These are phyloP conservation scores for Pseudogymnoascus destructans DNA, from an alignment of 2,329 filamentous ascomycete species.

Conservation along the genomic window DNA sequence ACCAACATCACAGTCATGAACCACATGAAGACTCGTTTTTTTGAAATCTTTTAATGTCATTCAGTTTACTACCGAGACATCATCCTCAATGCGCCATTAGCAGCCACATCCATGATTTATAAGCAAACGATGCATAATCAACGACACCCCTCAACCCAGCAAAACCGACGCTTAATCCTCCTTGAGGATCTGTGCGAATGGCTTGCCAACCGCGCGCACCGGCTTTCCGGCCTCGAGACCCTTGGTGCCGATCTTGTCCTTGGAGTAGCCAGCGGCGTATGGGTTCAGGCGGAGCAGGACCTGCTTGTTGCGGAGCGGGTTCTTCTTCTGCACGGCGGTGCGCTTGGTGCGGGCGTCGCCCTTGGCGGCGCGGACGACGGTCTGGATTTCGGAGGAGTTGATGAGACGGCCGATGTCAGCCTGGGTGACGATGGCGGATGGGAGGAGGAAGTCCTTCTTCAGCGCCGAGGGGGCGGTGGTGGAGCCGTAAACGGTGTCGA, in stretches of 20 bases:
- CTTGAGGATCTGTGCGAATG: conserved; percentile 32
- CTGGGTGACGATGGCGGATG: conserved; percentile 83
- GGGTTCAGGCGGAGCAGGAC: conserved; percentile 97
- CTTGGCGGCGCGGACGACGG: conserved; percentile 83
- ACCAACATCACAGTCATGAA: background rate
- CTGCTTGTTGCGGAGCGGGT: conserved; percentile 98
- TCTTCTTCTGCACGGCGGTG: conserved; percentile 94
- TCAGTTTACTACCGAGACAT: conserved; percentile 8
- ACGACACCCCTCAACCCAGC: conserved; percentile 14
- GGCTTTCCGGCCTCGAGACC: conserved; percentile 52
- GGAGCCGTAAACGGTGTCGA: conserved; percentile 93
- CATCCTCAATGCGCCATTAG: conserved; percentile 9
- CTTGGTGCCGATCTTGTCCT: conserved; percentile 69
- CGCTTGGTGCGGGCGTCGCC: conserved; percentile 85
- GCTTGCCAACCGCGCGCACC: conserved; percentile 24
- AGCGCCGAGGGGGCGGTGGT: conserved; percentile 78
- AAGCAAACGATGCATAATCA: conserved; percentile 7
- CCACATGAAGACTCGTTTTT: background rate
- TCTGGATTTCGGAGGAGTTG: conserved; percentile 98
- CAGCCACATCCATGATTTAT: conserved; percentile 10
- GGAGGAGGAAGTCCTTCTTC: conserved; percentile 99
- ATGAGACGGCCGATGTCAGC: conserved; percentile 94
- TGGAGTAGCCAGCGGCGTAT: conserved; percentile 81
- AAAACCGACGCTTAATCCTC: conserved; percentile 33
- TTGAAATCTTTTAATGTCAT: conserved; percentile 9